Evolutionary conservation across 192 early-diverging fungal species (phyloP).

Genomic region (Gonapodya prolifera): DNA sequence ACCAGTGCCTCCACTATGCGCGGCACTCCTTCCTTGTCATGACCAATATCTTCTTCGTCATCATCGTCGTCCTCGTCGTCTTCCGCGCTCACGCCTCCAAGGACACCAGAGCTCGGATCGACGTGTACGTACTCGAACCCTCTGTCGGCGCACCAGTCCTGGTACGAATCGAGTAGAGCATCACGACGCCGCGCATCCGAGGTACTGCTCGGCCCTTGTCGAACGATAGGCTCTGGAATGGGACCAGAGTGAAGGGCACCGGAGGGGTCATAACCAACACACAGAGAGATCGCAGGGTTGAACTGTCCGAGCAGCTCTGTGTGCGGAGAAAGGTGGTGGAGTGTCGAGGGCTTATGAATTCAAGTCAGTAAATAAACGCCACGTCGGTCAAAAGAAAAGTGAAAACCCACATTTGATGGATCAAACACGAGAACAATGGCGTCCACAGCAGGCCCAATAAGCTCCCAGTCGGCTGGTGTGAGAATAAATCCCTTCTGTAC

Average conservation of each 20-base stretch:
- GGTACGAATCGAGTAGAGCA: not conserved
- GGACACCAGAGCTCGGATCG: not conserved
- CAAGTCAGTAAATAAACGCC: not conserved
- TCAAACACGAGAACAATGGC: not conserved
- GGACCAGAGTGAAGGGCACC: not conserved
- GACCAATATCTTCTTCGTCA: not conserved
- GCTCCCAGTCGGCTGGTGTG: not conserved
- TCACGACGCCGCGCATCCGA: not conserved
- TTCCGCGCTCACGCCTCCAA: not conserved
- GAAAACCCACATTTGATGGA: not conserved
- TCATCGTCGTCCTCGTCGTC: not conserved
- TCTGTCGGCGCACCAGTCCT: not conserved
- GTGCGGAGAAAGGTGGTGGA: not conserved
- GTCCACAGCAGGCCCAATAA: not conserved
- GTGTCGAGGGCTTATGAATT: not conserved
- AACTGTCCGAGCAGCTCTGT: not conserved
- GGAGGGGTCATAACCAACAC: not conserved
- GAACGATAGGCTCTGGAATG: not conserved
- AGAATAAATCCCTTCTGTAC: not conserved
- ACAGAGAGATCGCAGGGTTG: not conserved
- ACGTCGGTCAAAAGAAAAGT: not conserved
- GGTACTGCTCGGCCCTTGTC: not conserved
- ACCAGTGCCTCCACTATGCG: not conserved
- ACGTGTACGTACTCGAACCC: constrained; percentile 3
- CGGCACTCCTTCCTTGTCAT: not conserved